These are phyloP conservation scores for Gyromitra esculenta DNA, from an alignment of 2,329 filamentous ascomycete genomes.

Conservation along the genomic window DNA sequence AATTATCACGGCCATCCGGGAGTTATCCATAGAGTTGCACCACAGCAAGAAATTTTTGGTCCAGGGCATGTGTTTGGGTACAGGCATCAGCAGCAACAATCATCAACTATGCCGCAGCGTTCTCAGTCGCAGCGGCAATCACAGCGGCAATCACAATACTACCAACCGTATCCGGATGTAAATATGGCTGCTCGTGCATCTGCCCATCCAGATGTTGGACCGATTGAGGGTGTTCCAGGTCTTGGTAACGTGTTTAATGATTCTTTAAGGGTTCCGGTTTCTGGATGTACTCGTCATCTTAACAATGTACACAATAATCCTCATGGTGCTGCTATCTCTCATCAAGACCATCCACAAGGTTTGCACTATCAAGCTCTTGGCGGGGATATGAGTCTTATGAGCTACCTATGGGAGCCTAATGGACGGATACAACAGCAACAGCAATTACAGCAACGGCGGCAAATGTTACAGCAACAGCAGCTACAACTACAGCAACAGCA, in stretches of 20 bases:
- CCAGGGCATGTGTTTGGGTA: constrained; percentile 13
- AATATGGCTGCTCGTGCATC: constrained; percentile 25
- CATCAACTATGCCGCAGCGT: constrained; percentile 42
- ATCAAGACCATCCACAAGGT: constrained; percentile 6
- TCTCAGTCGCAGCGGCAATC: constrained; percentile 41
- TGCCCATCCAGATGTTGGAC: constrained; percentile 9
- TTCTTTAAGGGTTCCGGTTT: neutral
- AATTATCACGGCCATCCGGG: constrained; percentile 21
- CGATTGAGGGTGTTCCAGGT: constrained; percentile 9
- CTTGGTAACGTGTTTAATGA: constrained; percentile 12
- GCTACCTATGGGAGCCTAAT: constrained; percentile 32
- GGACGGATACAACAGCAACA: constrained; percentile 8
- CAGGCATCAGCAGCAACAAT: constrained; percentile 19
- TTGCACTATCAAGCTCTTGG: constrained; percentile 25
- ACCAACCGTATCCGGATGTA: constrained; percentile 39
- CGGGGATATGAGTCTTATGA: constrained; percentile 10
- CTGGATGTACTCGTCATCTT: constrained; percentile 31
- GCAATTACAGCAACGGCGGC: constrained; percentile 1
- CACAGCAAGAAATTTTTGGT: constrained; percentile 21
- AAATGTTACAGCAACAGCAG: neutral
- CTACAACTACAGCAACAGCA: neutral
- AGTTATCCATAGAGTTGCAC: constrained; percentile 17
- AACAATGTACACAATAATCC: constrained; percentile 26
- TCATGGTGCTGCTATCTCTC: neutral
- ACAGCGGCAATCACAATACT: constrained; percentile 41